These are phyloP conservation scores for Acacia crassicarpa DNA, from an alignment of 306 rosid genomes.

Conservation along the genomic window DNA sequence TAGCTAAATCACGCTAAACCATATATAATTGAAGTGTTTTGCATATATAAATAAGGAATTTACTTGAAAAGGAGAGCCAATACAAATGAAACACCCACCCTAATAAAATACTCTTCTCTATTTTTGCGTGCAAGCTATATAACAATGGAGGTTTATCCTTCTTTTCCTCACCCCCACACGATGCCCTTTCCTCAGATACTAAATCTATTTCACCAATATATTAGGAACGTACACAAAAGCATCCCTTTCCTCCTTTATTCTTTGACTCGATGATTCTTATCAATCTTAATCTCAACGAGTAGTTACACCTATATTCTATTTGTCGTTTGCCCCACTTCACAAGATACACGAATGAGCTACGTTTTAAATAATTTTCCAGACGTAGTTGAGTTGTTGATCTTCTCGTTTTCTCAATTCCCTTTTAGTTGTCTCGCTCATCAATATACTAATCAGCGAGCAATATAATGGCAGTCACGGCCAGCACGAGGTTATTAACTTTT, in stretches of 20 bases:
- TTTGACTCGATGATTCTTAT: neutral
- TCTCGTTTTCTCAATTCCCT: neutral
- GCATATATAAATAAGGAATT: neutral
- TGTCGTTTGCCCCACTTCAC: neutral
- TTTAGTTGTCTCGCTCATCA: neutral
- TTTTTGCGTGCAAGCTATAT: constrained; percentile 37
- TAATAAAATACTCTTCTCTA: constrained; percentile 18
- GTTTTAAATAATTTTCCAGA: neutral
- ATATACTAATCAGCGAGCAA: constrained; percentile 5
- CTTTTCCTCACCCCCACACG: too few species aligned
- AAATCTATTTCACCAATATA: neutral
- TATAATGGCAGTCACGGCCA: constrained; percentile 46
- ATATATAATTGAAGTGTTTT: neutral
- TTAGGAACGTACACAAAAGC: neutral
- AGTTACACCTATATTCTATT: constrained; percentile 32
- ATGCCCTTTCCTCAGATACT: neutral
- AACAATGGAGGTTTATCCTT: constrained; percentile 17
- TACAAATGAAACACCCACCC: neutral
- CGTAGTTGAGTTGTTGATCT: neutral
- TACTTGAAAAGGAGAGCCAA: neutral
- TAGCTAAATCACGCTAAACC: neutral
- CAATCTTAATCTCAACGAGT: constrained; percentile 24
- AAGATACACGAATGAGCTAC: constrained; percentile 32
- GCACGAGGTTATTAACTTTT: constrained; percentile 8
- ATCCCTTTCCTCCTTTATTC: neutral